Base-by-base conservation (phyloP, 768 basidiomycete species). In the Lactifluus pinguis region DNA sequence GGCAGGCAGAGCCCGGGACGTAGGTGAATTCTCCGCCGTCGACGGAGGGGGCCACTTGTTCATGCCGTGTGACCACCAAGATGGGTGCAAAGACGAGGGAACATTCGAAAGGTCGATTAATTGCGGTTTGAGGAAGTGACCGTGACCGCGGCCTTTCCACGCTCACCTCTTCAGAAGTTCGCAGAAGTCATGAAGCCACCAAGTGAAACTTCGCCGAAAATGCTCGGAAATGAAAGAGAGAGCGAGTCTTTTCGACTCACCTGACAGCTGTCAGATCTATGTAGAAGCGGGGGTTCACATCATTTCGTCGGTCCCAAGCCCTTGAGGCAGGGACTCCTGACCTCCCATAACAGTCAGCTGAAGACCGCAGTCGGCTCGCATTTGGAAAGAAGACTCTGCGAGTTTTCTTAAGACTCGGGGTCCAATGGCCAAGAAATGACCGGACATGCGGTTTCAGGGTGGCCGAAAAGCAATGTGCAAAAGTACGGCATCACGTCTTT, bases 251-350 rank as follows among this genome's bases (percentile, higher is more conserved):
- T 60, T 56, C 60, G 36, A 51, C 36, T 19, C 60, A 61, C 49
- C 60, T 61, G 60, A 61, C 60, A 61, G 60, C 49, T 61, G 60
- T 45, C 55, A 56, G 54, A 50, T 56, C 53, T 44, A 32, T 49
- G n/a, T 41, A 44, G 53, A 60, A 61, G 42, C 39, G 36, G n/a
- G n/a, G 14, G 25, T 38, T 55, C 60, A 47, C 60, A 50, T 55
- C 41, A 9, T 42, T 25, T n/a, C 25, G 60, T 38, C 41, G 11
- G 54, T 32, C 54, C 34, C 19, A 32, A 30, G 38, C 39, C 38
- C 39, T 30, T 42, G 48, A n/a, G 10, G 17, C 48, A 7, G 19
- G 55, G 10, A 38, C 47, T 17, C 17, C 19, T 10, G 48, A 6
- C 6, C 39, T 17, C 3, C 39, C 7, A 32, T 15, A 25, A 15